phyloP scores from a whole-genome alignment of 2,329 filamentous ascomycete species.

The Parascedosporium putredinis region DNA sequence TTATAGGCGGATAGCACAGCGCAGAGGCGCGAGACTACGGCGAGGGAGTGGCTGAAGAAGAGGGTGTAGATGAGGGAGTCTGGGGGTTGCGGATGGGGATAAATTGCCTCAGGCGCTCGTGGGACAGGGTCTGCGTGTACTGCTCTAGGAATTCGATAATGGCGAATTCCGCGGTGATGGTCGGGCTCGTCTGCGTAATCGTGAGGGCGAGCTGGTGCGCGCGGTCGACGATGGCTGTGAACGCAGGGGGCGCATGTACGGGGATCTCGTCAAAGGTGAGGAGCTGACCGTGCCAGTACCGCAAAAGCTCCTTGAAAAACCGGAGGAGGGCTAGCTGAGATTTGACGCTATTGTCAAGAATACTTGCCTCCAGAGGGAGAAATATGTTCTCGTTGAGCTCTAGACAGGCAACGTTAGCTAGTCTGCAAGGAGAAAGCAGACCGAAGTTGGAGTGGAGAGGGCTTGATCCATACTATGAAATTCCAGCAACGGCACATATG shows the following conservation, averaged over 20 bases:
- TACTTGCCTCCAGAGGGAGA: slow-evolving; percentile 36
- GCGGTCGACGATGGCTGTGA: slow-evolving; percentile 34
- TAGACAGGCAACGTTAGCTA: too few relatives aligned
- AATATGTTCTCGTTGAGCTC: slow-evolving; percentile 41
- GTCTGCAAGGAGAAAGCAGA: too few relatives aligned
- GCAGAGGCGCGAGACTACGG: slow-evolving; percentile 58
- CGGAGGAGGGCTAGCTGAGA: slow-evolving; percentile 51
- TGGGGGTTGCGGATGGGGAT: slow-evolving; percentile 61
- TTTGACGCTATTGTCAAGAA: slow-evolving; percentile 36
- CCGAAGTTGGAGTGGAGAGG: slow-evolving; percentile 13
- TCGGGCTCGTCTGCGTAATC: slow-evolving; percentile 42
- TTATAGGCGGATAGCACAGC: slow-evolving; percentile 64
- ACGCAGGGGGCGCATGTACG: slow-evolving; percentile 23
- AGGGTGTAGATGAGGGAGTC: slow-evolving; percentile 60
- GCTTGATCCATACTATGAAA: slow-evolving; percentile 39
- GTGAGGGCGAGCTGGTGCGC: slow-evolving; percentile 48
- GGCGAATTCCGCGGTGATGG: slow-evolving; percentile 35
- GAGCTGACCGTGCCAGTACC: slow-evolving; percentile 43
- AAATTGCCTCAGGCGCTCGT: slow-evolving; percentile 36
- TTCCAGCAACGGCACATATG: slow-evolving; percentile 40
- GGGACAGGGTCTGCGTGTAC: slow-evolving; percentile 44
- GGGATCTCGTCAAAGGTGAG: slow-evolving; percentile 27
- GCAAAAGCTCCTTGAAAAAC: slow-evolving; percentile 59
- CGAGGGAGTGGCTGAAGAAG: slow-evolving; percentile 53
- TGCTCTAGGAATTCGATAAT: slow-evolving; percentile 63